A percentile compares a stretch with the other conserved stretches of the same genome.
Evolutionary conservation across 129 eudicot species (phyloP).

Genomic region (Lactuca saligna): DNA sequence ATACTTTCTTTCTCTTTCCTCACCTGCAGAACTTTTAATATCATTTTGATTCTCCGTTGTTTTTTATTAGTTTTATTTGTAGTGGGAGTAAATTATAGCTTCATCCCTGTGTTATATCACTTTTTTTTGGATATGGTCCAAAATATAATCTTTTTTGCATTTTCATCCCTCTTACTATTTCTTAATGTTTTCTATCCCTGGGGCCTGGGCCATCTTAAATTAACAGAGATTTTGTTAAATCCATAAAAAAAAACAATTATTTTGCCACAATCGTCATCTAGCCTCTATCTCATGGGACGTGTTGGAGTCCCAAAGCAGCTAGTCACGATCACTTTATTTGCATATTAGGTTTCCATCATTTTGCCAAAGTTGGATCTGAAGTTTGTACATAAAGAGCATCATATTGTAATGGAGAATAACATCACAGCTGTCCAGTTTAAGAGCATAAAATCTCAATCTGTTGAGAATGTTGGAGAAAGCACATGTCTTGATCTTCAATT

Average conservation of each 20-base stretch:
- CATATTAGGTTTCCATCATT: constrained; percentile 55
- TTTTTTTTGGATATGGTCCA: neutral
- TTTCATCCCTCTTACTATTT: no score
- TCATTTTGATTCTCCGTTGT: neutral
- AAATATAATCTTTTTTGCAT: no score
- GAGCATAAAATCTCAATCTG: constrained; percentile 58
- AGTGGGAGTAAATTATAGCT: neutral
- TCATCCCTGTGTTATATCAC: neutral
- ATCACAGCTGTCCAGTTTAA: constrained; percentile 77
- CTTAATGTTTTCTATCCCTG: no score
- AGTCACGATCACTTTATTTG: constrained; percentile 1
- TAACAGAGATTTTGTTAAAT: neutral
- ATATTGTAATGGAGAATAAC: constrained; percentile 60
- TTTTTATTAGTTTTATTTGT: neutral
- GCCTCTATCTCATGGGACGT: no score
- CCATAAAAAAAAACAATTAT: no score
- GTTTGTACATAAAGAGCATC: constrained; percentile 61
- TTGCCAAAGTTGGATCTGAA: constrained; percentile 76
- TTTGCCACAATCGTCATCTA: neutral
- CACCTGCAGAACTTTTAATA: neutral
- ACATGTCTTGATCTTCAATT: constrained; percentile 76
- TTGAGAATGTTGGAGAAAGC: constrained; percentile 81
- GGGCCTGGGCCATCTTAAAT: neutral
- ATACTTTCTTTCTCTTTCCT: neutral
- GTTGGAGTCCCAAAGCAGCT: neutral